Evolutionary conservation across 768 basidiomycete species (phyloP).

Genomic region (Boletus patriciae): DNA sequence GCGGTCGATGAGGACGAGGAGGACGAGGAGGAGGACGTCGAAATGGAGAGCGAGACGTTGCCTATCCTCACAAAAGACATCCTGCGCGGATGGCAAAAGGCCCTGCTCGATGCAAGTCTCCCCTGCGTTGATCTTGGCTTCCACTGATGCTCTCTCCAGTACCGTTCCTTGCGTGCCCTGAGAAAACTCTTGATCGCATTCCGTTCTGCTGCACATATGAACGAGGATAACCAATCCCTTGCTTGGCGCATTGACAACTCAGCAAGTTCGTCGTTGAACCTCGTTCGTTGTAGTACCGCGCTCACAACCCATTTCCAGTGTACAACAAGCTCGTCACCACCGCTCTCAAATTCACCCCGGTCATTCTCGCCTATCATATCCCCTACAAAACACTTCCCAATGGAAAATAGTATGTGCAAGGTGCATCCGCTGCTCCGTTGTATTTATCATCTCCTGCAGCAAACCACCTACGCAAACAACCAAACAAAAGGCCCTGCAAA

Average conservation of each 20-base stretch:
- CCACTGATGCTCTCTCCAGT: conserved; percentile 43
- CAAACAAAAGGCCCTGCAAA: conserved; percentile 83
- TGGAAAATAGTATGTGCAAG: conserved; percentile 76
- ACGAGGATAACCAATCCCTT: conserved; percentile 77
- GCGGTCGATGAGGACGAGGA: conserved; percentile 50
- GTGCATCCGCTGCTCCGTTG: too few relatives aligned
- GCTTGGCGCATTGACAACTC: conserved; percentile 87
- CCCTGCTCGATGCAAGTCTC: conserved; percentile 69
- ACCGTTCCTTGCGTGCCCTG: conserved; percentile 80
- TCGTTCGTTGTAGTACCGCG: background rate
- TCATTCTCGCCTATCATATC: conserved; percentile 82
- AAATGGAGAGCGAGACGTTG: conserved; percentile 42
- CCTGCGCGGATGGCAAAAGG: conserved; percentile 84
- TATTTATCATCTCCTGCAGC: conserved; percentile 41
- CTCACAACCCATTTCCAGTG: conserved; percentile 47
- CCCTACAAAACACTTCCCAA: conserved; percentile 80
- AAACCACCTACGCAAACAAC: conserved; percentile 80
- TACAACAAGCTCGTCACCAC: conserved; percentile 92
- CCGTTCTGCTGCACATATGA: conserved; percentile 86
- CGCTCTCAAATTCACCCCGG: conserved; percentile 84
- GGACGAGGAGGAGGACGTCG: conserved; percentile 42
- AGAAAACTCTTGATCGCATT: conserved; percentile 87
- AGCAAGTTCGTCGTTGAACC: conserved; percentile 28
- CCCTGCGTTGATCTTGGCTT: background rate
- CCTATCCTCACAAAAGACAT: conserved; percentile 68